These are phyloP conservation scores for Colletotrichum orbiculare DNA, from an alignment of 2,329 filamentous ascomycete genomes.

Conservation along the genomic window DNA sequence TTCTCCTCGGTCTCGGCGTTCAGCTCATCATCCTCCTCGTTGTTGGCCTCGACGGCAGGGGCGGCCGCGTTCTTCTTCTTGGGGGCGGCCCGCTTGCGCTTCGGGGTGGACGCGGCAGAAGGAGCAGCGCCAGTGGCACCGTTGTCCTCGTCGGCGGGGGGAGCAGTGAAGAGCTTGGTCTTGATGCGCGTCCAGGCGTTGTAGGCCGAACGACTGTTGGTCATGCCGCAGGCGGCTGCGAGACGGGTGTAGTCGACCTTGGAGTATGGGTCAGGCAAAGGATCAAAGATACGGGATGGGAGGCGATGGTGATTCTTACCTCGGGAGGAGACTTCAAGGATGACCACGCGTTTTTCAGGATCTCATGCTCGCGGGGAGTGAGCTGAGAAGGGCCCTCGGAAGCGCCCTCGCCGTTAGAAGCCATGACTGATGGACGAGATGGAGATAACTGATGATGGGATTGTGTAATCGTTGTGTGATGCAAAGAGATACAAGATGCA, in stretches of 20 bases:
- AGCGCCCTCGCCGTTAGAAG: no score
- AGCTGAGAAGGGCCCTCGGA: constrained; percentile 15
- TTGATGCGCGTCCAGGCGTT: constrained; percentile 42
- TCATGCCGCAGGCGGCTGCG: constrained; percentile 40
- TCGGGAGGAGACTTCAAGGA: constrained; percentile 42
- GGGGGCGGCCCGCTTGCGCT: constrained; percentile 37
- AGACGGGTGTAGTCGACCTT: constrained; percentile 43
- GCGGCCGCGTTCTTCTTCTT: constrained; percentile 16
- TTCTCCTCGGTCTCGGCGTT: constrained; percentile 23
- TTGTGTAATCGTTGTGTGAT: no score
- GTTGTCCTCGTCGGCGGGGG: constrained; percentile 12
- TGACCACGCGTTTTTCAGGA: constrained; percentile 40
- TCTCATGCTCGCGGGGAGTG: constrained; percentile 41
- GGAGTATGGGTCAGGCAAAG: background rate
- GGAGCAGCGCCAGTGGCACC: constrained; percentile 29
- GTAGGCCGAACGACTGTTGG: constrained; percentile 39
- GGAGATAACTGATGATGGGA: no score
- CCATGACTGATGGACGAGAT: no score
- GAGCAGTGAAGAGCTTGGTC: constrained; percentile 40
- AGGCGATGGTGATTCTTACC: constrained; percentile 32
- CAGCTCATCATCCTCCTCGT: constrained; percentile 13
- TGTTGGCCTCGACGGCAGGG: background rate
- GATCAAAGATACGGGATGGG: background rate
- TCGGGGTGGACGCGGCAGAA: constrained; percentile 25
- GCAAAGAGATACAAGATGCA: no score